These are phyloP conservation scores for Exophiala phaeomuriformis DNA, from an alignment of 2,329 filamentous ascomycete species.

Conservation along the genomic window DNA sequence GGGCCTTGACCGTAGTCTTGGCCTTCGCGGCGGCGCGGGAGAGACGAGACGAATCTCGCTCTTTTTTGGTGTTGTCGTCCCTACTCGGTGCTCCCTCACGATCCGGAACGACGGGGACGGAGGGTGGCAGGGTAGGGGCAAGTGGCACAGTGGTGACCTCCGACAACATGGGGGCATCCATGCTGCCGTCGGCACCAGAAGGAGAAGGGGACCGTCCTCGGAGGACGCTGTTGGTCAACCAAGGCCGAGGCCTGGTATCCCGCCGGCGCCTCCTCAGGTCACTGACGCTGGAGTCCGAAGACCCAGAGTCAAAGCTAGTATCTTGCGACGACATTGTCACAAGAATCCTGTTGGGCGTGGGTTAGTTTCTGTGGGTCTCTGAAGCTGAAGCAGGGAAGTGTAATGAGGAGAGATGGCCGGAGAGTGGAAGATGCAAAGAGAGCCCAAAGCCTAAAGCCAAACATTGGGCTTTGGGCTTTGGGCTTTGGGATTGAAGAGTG, in stretches of 20 bases:
- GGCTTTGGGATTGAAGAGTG: no score
- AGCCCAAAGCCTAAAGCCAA: not conserved
- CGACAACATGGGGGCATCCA: constrained; percentile 13
- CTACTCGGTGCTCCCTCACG: constrained; percentile 5
- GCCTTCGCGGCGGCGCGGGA: constrained; percentile 7
- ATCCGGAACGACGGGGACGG: constrained; percentile 4
- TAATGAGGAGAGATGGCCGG: not conserved
- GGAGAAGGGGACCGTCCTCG: constrained; percentile 7
- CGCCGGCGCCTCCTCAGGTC: constrained; percentile 14
- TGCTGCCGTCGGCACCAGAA: constrained; percentile 7
- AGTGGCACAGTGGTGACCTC: constrained; percentile 13
- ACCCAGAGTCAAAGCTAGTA: constrained; percentile 2
- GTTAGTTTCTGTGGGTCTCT: no score
- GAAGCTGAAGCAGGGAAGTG: no score
- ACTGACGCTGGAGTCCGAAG: constrained; percentile 4
- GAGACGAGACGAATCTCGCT: constrained; percentile 1
- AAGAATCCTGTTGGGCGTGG: no score
- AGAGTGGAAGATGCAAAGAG: not conserved
- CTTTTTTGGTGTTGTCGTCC: constrained; percentile 7
- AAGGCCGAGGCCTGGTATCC: constrained; percentile 19
- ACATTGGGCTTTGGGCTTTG: no score
- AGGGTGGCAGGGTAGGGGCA: constrained; percentile 8
- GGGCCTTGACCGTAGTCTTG: constrained; percentile 9
- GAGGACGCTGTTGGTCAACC: constrained; percentile 19
- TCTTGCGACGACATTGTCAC: no score